Evolutionary conservation across 768 basidiomycete species (phyloP).

Genomic region (Hydnomerulius pinastri): DNA sequence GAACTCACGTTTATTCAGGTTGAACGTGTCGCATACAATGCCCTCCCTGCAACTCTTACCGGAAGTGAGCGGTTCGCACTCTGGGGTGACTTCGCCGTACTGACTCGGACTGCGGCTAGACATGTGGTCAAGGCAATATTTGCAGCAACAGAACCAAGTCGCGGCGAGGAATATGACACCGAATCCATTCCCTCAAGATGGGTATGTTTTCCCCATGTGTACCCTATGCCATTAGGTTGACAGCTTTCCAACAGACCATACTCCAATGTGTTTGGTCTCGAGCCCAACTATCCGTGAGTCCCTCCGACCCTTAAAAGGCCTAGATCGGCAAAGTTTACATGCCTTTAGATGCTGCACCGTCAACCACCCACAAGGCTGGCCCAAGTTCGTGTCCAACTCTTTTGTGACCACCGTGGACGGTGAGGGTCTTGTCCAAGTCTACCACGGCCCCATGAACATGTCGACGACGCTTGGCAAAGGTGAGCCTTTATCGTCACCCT

Average conservation of each 20-base stretch:
- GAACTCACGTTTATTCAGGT: too few relatives aligned
- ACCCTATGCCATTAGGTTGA: too few relatives aligned
- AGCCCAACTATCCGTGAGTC: too few relatives aligned
- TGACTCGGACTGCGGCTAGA: constrained; percentile 32
- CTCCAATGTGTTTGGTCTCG: too few relatives aligned
- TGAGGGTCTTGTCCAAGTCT: constrained; percentile 43
- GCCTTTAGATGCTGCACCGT: constrained; percentile 48
- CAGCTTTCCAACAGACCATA: too few relatives aligned
- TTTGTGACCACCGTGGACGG: constrained; percentile 39
- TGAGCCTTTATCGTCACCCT: constrained; percentile 51
- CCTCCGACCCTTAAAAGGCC: constrained; percentile 9
- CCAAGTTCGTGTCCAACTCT: constrained; percentile 54
- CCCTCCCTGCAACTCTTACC: too few relatives aligned
- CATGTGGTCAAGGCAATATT: constrained; percentile 61
- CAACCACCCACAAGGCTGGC: constrained; percentile 56
- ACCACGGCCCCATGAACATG: not conserved
- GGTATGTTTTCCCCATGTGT: too few relatives aligned
- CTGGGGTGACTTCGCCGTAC: too few relatives aligned
- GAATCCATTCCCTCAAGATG: too few relatives aligned
- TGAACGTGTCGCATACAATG: too few relatives aligned
- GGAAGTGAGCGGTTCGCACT: too few relatives aligned
- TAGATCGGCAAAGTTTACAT: not conserved
- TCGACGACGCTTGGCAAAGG: constrained; percentile 42
- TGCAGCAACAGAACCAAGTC: constrained; percentile 61
- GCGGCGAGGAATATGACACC: constrained; percentile 56